Evolutionary conservation across 495 filamentous ascomycete species (phyloP).

Genomic region (Daldinia decipiens): DNA sequence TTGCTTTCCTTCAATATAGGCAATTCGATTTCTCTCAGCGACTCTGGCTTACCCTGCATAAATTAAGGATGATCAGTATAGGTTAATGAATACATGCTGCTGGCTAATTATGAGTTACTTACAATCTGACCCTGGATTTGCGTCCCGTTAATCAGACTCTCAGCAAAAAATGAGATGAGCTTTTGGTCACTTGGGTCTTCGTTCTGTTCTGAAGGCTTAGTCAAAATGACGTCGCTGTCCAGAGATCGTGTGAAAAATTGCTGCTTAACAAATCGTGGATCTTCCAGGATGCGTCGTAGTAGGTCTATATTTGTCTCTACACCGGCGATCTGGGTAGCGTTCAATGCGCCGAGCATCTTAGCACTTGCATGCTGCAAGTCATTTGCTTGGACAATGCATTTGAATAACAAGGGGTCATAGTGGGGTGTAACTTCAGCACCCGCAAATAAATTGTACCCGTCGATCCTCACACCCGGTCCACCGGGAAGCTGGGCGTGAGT

Average conservation of each 20-base stretch:
- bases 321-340: background rate
- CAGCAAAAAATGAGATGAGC: background rate
- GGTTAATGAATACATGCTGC: background rate
- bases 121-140: background rate
- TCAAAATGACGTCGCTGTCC: conserved; percentile 2
- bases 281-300: background rate
- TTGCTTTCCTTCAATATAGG: background rate
- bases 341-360: background rate
- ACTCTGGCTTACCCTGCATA: background rate
- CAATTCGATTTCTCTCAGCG: background rate
- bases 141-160: background rate
- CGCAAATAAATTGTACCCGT: conserved; percentile 2
- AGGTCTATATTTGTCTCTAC: conserved; percentile 2
- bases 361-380: conserved; percentile 1
- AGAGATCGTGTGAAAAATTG: background rate
- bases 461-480: background rate
- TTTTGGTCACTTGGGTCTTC: background rate
- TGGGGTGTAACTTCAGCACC: conserved; percentile 1
- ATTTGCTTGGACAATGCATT: conserved; percentile 1
- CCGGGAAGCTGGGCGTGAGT: background rate
- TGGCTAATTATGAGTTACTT: background rate
- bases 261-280: conserved; percentile 1
- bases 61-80: background rate
- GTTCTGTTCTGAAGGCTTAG: background rate
- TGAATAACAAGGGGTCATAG: background rate